Base-by-base conservation (phyloP, 2,329 filamentous ascomycete species). In the Myriosclerotinia duriaeana region DNA sequence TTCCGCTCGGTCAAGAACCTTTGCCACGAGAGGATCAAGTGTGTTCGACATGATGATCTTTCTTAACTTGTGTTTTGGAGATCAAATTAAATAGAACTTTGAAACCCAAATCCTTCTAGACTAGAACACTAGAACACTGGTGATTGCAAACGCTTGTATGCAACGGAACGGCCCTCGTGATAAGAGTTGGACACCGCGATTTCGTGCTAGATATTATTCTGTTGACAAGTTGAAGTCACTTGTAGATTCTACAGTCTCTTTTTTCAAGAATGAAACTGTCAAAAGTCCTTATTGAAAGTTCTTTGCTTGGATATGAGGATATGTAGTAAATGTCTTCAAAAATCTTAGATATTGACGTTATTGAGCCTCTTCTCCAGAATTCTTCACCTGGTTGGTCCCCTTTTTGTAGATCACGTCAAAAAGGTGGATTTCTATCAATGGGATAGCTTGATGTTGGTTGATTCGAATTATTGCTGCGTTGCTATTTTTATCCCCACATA, bases 1-100 rank as follows among this genome's bases (percentile, higher is more conserved):
- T 50, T 71, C 68, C 44, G 84, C 76, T 46, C 69, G 65, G 60
- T 79, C 83, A 40, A 85, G 78, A 30, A 85, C 73, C 38, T 77
- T 76, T 54, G 83, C 83, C 44, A 85, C 83, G 68, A 80, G 80
- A 54, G 80, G 72, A 73, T 85, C 83, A 64, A 85, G 71, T 50
- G 53, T 53, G 9, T 65, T 65, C 14, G 64, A 65, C 64, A 65
- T 65, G 14, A 20, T 53, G 34, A 34, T 52, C 40, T 36, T 48
- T 53, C 1, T 30, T 11, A 12, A 63, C 5, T 14, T 5, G 26
- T 9, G 53, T 7, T 12, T 36, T 50, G 3, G 12, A 11, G 11
- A 8, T 26, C 9, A 34, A 34, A 34, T 1, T 14, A 7, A 22
- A 15, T 40, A 12, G n/a, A 48, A 61, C 0, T 14, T 50, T 14